Conservation (phyloP, 176 grass and related monocot genomes). For the Hsuehochloa calcarea region DNA sequence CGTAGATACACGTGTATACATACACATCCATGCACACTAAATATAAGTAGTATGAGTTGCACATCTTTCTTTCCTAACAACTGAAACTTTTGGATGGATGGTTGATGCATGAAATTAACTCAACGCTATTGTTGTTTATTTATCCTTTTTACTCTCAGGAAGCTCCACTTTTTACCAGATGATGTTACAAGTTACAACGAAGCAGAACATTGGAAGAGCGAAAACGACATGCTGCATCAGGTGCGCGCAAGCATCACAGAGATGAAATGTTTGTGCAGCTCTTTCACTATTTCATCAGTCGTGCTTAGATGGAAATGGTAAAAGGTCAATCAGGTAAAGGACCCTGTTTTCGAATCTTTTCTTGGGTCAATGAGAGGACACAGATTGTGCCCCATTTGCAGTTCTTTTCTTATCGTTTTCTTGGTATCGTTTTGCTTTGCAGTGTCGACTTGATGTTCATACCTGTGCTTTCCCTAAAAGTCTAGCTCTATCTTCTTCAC, state of each 20-base stretch:
- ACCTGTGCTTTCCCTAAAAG: slow-evolving; percentile 5
- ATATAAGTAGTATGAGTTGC: background rate
- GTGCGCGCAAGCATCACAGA: slow-evolving; percentile 11
- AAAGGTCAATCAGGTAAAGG: slow-evolving; percentile 36
- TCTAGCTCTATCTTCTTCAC: background rate
- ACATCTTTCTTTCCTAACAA: background rate
- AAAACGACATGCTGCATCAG: slow-evolving; percentile 31
- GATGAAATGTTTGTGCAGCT: background rate
- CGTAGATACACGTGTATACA: background rate
- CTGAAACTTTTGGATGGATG: background rate
- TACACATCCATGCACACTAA: background rate
- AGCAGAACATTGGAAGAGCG: slow-evolving; percentile 27
- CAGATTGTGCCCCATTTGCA: background rate
- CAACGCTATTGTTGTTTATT: background rate
- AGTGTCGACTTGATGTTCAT: slow-evolving; percentile 1
- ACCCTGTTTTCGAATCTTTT: slow-evolving; percentile 30
- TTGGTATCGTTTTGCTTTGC: background rate
- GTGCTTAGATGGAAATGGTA: slow-evolving; percentile 46
- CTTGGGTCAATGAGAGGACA: slow-evolving; percentile 30
- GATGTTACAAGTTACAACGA: background rate
- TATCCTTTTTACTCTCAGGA: background rate
- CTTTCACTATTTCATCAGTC: slow-evolving; percentile 36
- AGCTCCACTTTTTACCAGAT: background rate
- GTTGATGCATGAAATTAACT: background rate
- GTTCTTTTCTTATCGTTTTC: background rate